A percentile compares a stretch with the other conserved stretches of the same genome.
Evolutionary conservation across 805 yeast species (phyloP).

Genomic region (Hagleromyces aurorensis): DNA sequence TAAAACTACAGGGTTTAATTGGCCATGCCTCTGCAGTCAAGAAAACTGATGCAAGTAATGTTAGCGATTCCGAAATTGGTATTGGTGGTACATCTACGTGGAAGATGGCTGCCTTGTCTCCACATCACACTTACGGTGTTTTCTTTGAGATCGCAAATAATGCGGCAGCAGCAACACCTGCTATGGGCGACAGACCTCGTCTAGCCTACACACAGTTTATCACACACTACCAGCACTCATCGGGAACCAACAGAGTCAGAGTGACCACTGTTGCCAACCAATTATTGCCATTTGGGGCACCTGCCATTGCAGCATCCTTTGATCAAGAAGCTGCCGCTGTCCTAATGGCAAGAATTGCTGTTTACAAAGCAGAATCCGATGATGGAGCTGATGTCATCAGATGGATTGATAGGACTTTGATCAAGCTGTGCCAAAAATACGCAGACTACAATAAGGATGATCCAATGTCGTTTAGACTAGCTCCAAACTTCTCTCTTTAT

Average conservation of each 20-base stretch:
- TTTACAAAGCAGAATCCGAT: constrained; percentile 71
- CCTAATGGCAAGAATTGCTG: constrained; percentile 83
- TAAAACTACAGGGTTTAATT: constrained; percentile 85
- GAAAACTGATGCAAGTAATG: constrained; percentile 56
- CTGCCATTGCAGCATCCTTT: constrained; percentile 55
- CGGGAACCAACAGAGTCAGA: constrained; percentile 80
- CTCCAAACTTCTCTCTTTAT: constrained; percentile 75
- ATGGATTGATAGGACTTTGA: constrained; percentile 91
- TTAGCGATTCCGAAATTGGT: constrained; percentile 90
- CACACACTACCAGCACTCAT: constrained; percentile 91
- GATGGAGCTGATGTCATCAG: constrained; percentile 89
- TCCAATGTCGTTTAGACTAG: constrained; percentile 70
- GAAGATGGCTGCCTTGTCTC: constrained; percentile 77
- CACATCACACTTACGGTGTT: constrained; percentile 80
- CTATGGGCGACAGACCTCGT: constrained; percentile 23
- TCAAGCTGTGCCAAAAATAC: constrained; percentile 83
- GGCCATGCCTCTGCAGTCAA: constrained; percentile 82
- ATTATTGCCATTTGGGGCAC: constrained; percentile 47
- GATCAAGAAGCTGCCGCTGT: constrained; percentile 99
- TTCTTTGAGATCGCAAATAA: constrained; percentile 71
- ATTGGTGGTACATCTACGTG: constrained; percentile 88
- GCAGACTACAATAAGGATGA: constrained; percentile 91
- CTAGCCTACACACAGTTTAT: constrained; percentile 66
- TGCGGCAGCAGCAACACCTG: constrained; percentile 18
- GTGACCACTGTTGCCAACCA: constrained; percentile 74